Base-by-base conservation (phyloP, 164 flowering plant genomes). In the Umbellularia californica region DNA sequence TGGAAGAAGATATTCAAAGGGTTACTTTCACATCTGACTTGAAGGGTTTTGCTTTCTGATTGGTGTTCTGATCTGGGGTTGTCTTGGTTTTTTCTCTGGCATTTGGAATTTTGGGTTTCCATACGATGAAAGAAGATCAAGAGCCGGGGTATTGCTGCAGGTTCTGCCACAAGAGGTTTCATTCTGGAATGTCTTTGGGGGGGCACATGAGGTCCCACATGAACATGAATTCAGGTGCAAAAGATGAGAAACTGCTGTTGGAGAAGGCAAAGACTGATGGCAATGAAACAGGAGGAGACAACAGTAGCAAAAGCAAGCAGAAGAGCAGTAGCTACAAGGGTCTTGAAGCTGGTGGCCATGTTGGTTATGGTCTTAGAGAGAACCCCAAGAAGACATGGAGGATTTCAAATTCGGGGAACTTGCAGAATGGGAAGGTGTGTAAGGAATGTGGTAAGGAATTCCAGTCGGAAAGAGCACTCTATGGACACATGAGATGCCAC, bases 171-270 rank as follows among this genome's bases (percentile, higher is more conserved):
- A 92, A 89, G 83, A 83, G 81, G 41, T 94, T 92, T 72, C 79
- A 83, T 17, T 89, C 90, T 79, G 98, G 97, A 0, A 90, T 95
- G 85, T 91, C 97, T 63, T 79, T 94, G 72, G 98, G 97, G 15
- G 97, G 98, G 65, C 98, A 94, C 81, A 94, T 91, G 92, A 90
- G 97, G 89, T 88, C 96, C 80, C 98, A 94, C 77, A 71, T 89
- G 86, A 82, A 78, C 71, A 80, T 71, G 74, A 80, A 71, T 75
- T 81, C 85, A 19, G 72, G 76, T 78, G 77, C 81, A 35, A 51
- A 76, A 62, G 88, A 82, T 1, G 80, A 82, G 22, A 41, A 41
- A 5, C 76, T 74, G 78, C 11, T 65, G 11, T 55, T 68, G 33
- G 52, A 67, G 70, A 72, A n/a, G 69, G 62, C 76, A 81, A 73